Base-by-base conservation (phyloP, 2,329 filamentous ascomycete genomes). In the Davidsoniella eucalypti region DNA sequence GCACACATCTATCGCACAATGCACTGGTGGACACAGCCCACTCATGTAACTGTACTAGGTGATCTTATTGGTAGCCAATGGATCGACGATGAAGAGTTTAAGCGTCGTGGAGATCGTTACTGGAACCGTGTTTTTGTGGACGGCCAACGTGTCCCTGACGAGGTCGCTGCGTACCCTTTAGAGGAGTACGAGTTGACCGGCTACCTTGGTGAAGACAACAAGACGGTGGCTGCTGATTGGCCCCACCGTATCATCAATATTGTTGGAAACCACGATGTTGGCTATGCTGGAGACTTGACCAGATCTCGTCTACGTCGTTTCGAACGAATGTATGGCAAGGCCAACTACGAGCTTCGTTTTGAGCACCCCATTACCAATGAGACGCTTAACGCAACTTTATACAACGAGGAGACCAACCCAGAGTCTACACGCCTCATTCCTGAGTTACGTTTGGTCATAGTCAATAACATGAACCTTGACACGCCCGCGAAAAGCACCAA, bases 381-480 rank as follows among this genome's bases (percentile, higher is more conserved):
- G 0, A 59, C 59, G 1, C 58, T 61, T 17, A 66, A 67, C 44
- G 64, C 65, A 10, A 69, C 68, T 10, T 57, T 71, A 3, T 64
- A 63, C 55, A 60, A 73, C 52, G 61, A 61, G 2, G 61, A 63
- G 7, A 63, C 57, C 12, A 71, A 74, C 49, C 66, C 67, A 1
- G 61, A 65, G 1, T 73, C 71, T 5, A 63, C 65, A 43, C 71
- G 68, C 37, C 60, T 79, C 0, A 55, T 65, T 0, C 83, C 87
- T 1, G 80, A 86, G 55, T 68, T 98, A 43, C 82, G 90, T 56
- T 70, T 98, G 51, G 69, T 96, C 26, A 76, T 93, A 36, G 72
- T 98, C 55, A 98, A 98, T 65, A 82, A 86, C 50, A 87, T 98
- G 76, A 93, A 94, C 59, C 76, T 98, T 37, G 92, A 98, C 63